phyloP scores from a whole-genome alignment of 108 stramenopile genomes.

The Cyclostephanos invisitatus region DNA sequence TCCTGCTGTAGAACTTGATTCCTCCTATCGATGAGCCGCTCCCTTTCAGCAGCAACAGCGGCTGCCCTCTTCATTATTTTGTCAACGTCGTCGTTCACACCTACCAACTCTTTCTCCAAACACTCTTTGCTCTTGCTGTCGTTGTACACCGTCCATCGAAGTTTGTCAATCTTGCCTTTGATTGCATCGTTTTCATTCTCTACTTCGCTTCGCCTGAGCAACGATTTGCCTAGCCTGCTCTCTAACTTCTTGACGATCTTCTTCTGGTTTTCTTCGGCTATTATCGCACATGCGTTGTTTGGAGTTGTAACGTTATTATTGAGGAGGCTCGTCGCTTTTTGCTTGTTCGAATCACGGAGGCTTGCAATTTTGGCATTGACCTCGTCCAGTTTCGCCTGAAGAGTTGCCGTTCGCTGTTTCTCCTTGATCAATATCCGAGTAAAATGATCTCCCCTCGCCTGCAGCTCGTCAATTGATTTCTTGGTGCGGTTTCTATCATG shows the following conservation, averaged over 20 bases:
- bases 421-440: conserved; percentile 50
- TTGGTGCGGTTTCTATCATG: conserved; percentile 15
- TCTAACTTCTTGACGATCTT: conserved; percentile 68
- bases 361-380: conserved; percentile 51
- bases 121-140: conserved; percentile 51
- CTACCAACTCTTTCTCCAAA: conserved; percentile 58
- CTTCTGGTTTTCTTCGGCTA: conserved; percentile 69
- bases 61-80: conserved; percentile 65
- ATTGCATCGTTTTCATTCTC: conserved; percentile 56
- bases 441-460: conserved; percentile 54
- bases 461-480: conserved; percentile 46
- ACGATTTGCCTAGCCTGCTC: conserved; percentile 63
- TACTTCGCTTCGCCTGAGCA: conserved; percentile 59
- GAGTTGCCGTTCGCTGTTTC: conserved; percentile 15
- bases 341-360: conserved; percentile 57
- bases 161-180: conserved; percentile 65
- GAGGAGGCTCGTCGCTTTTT: conserved; percentile 58
- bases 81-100: conserved; percentile 54
- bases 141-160: conserved; percentile 58
- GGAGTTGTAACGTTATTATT: conserved; percentile 61
- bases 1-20: conserved; percentile 47
- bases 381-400: conserved; percentile 40
- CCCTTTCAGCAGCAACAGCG: conserved; percentile 51
- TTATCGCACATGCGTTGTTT: conserved; percentile 63
- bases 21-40: conserved; percentile 53